phyloP scores from a whole-genome alignment of 768 basidiomycete species.

The Xerocomellus chrysenteron region DNA sequence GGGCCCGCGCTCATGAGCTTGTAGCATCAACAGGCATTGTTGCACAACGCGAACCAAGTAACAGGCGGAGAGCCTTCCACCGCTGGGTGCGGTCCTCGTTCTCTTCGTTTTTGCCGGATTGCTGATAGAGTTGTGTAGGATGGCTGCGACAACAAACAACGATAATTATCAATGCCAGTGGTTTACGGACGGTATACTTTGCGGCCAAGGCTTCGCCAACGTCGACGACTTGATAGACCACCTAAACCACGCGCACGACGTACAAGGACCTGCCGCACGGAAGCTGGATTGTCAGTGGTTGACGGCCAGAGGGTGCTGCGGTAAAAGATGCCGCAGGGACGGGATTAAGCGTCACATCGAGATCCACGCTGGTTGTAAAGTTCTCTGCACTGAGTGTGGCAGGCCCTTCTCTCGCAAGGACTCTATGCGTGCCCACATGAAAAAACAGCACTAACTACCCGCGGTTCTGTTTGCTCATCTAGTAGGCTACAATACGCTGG shows the following conservation, averaged over 20 bases:
- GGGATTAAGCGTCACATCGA: constrained; percentile 6
- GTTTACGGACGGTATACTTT: not conserved
- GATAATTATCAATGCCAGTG: not conserved
- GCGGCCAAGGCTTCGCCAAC: not conserved
- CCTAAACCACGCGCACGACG: not conserved
- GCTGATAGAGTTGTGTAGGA: constrained; percentile 1
- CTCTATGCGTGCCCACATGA: not conserved
- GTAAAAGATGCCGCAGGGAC: not conserved
- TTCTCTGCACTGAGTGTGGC: not conserved
- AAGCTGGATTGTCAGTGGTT: constrained; percentile 7
- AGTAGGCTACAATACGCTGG: not conserved
- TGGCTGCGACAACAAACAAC: not conserved
- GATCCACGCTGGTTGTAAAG: not conserved
- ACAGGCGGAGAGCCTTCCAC: not conserved
- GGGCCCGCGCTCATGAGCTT: not conserved
- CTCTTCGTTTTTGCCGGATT: not conserved
- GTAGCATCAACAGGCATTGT: constrained; percentile 1
- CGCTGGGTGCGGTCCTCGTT: not conserved
- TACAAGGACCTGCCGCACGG: not conserved
- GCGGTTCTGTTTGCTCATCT: not conserved
- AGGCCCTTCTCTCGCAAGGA: not conserved
- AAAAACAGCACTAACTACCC: not conserved
- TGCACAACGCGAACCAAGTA: not conserved
- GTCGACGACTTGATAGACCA: constrained; percentile 11
- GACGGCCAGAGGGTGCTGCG: not conserved